Base-by-base conservation (phyloP, 257 asterid species). In the Coffea canephora region DNA sequence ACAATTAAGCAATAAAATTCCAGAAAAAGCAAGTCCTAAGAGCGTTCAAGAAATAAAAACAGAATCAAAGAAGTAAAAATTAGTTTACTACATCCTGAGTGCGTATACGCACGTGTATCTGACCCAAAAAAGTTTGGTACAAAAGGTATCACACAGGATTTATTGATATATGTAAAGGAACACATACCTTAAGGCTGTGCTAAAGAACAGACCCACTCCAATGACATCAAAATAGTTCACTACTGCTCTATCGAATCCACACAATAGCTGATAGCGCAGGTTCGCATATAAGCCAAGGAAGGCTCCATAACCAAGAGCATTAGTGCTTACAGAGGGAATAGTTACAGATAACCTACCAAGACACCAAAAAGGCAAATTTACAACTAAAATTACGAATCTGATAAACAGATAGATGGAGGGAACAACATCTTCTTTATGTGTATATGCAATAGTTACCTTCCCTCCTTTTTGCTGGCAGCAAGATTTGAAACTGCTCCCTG, bases 251-350 rank as follows among this genome's bases (percentile, higher is more conserved):
- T 96, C 99, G 69, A 96, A 88, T 48, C 99, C 99, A 87, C 88
- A 90, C 83, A 92, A 80, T 80, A 96, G 90, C 88, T 96, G 99
- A 84, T 96, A 90, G 5, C 97, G 91, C 83, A 94, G 82, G 88
- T 96, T 96, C 15, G 97, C 98, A 82, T 94, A 96, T 2, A 96
- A 84, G 67, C 98, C 98, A 76, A 96, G 98, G 86, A 96, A 96
- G 73, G 97, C 96, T 83, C 99, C 99, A 82, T 94, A 96, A 73
- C 98, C 98, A 36, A 96, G 96, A 25, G 98, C 96, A 85, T 96
- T 96, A 66, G 88, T 86, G 87, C 93, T 92, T 88, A 92, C 93
- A 66, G 97, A 90, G 62, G 99, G 97, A 71, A 83, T 80, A 48
- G 91, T 90, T 85, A 96, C 94, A 18, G 97, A 96, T 83, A 92